Base-by-base conservation (phyloP, 129 eudicot species). In the Kitagawia praeruptora region DNA sequence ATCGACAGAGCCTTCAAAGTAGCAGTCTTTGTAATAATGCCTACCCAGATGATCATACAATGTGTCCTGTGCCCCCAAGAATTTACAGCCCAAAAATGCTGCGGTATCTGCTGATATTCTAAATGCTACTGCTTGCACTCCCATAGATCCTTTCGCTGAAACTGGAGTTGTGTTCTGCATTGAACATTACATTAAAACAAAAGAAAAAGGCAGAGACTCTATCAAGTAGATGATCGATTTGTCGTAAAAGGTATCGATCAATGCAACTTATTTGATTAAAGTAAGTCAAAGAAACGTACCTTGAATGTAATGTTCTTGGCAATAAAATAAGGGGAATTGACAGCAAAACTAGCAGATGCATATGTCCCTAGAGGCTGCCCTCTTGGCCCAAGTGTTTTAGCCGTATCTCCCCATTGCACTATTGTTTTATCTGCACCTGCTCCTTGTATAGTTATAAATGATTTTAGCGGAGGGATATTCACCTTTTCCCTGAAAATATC, bases 281-380 rank as follows among this genome's bases (percentile, higher is more conserved):
- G 21, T 18, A 53, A 73, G 14, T 21, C 6, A 5, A 40, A 16
- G 77, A 31, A 66, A 31, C 72, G 13, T 83, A 89, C 98, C 93
- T 88, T 86, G 42, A 90, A 91, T 25, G 98, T 91, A 12, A 94
- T 94, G 85, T 94, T 89, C 80, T 87, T 91, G 83, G 97, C 96
- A 13, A 91, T 86, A 80, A 94, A 94, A 79, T 87, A 94, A 12
- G 97, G 97, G 31, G 98, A 86, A 85, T 94, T 91, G 70, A 94
- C 98, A 16, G 96, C 97, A 84, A 94, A 94, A 53, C 97, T 91
- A 73, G 98, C 98, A n/a, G 98, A 94, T 34, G 87, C 91, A 81
- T 11, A 91, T 8, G 98, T 94, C 85, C 98, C 98, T 23, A 94
- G 42, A 11, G 93, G 91, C 27, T 63, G 87, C 19, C 98, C 97